phyloP scores from a whole-genome alignment of 1,139 yeast species.

The Candida tetrigidarum region DNA sequence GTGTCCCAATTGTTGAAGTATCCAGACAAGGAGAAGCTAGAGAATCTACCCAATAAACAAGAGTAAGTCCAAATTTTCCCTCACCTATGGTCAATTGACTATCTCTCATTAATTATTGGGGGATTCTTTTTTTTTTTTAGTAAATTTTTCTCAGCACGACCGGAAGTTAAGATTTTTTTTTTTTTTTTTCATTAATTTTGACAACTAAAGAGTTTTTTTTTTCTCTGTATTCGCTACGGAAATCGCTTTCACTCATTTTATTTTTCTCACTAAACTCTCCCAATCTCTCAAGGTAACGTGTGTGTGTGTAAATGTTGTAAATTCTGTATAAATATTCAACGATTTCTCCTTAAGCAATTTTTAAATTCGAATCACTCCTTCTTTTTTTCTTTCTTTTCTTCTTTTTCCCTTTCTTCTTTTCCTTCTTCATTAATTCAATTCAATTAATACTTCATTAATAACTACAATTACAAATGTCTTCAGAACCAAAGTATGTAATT shows the following conservation, averaged over 20 bases:
- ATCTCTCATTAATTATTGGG: too few relatives aligned
- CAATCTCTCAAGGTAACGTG: not conserved
- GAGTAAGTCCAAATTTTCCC: not conserved
- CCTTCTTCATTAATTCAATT: constrained; percentile 7
- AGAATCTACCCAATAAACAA: too few relatives aligned
- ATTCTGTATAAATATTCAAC: constrained; percentile 15
- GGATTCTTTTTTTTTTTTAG: not conserved
- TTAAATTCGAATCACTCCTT: constrained; percentile 2
- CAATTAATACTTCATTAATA: constrained; percentile 1
- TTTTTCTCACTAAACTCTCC: too few relatives aligned
- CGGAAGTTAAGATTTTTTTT: constrained; percentile 6
- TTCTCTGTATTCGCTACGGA: constrained; percentile 3
- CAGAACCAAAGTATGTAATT: constrained; percentile 50
- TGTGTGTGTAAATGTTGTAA: not conserved
- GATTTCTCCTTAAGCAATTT: constrained; percentile 8
- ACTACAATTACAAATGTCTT: constrained; percentile 17
- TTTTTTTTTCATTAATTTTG: not conserved
- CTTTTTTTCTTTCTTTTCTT: constrained; percentile 6
- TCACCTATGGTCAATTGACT: too few relatives aligned
- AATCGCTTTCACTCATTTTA: too few relatives aligned
- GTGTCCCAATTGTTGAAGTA: too few relatives aligned
- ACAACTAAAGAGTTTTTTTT: constrained; percentile 1
- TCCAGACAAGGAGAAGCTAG: too few relatives aligned
- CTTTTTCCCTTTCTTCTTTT: constrained; percentile 8
- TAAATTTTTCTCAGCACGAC: not conserved